Evolutionary conservation across 164 flowering plant species (phyloP).

Genomic region (Kalanchoe fedtschenkoi): DNA sequence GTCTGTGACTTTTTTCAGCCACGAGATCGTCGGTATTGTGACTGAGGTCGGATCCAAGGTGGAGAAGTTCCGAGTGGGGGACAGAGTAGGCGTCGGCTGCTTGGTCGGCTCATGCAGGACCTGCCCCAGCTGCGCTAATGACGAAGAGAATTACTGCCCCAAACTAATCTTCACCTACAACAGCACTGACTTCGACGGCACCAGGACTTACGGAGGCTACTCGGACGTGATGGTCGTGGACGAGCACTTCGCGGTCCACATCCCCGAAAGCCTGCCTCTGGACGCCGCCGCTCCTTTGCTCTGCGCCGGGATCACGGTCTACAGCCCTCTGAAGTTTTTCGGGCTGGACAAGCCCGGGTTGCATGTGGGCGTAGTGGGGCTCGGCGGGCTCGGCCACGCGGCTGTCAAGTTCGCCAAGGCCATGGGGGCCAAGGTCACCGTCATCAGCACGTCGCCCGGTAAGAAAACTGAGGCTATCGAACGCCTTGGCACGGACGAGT

Average conservation of each 20-base stretch:
- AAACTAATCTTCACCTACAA: conserved; percentile 19
- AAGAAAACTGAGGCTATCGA: conserved; percentile 54
- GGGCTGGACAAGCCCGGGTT: conserved; percentile 29
- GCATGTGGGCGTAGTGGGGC: conserved; percentile 41
- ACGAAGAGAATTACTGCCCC: conserved; percentile 28
- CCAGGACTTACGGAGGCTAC: conserved; percentile 28
- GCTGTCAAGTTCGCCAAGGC: conserved; percentile 59
- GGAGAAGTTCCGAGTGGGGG: conserved; percentile 20
- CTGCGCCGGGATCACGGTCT: conserved; percentile 41
- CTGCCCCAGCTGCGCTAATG: conserved; percentile 18
- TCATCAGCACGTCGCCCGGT: conserved; percentile 50
- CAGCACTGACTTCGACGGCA: conserved; percentile 17
- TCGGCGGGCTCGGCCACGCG: conserved; percentile 54
- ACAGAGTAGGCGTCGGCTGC: conserved; percentile 31
- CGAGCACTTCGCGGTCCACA: conserved; percentile 25
- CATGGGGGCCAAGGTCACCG: conserved; percentile 47
- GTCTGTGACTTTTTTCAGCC: conserved; percentile 13
- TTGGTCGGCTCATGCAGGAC: conserved; percentile 23
- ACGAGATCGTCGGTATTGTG: conserved; percentile 29
- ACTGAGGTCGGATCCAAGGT: conserved; percentile 25
- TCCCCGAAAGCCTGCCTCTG: conserved; percentile 38
- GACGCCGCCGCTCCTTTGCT: conserved; percentile 34
- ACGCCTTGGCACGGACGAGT: conserved; percentile 46
- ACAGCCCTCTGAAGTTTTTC: conserved; percentile 34
- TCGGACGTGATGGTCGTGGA: conserved; percentile 24